These are phyloP conservation scores for Helianthus annuus DNA, from an alignment of 129 eudicot genomes.

Conservation along the genomic window HanXRQr2.0-SUNRISE NC_035444.2:64571669-64572168, in stretches of 20 bases:
- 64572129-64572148: constrained; percentile 83
- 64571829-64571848: constrained; percentile 47
- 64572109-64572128: constrained; percentile 84
- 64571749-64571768: constrained; percentile 33
- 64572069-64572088: constrained; percentile 65
- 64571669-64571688: constrained; percentile 29
- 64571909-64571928: constrained; percentile 55
- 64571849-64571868: constrained; percentile 42
- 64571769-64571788: constrained; percentile 5
- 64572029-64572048: constrained; percentile 61
- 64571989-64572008: constrained; percentile 38
- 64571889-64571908: constrained; percentile 65
- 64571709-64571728: constrained; percentile 73
- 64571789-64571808: constrained; percentile 13
- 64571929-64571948: constrained; percentile 58
- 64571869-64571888: constrained; percentile 60
- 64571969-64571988: constrained; percentile 16
- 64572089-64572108: constrained; percentile 82
- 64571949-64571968: constrained; percentile 19
- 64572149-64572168: constrained; percentile 86
- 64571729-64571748: constrained; percentile 34
- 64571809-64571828: constrained; percentile 30
- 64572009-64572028: constrained; percentile 53
- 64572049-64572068: constrained; percentile 90
- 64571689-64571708: constrained; percentile 26